Percentiles rank a stretch among this genome's conserved stretches.
These are phyloP conservation scores for Tetradesmus lagerheimii DNA, from an alignment of 139 green algal species.

Conservation along the genomic window DNA sequence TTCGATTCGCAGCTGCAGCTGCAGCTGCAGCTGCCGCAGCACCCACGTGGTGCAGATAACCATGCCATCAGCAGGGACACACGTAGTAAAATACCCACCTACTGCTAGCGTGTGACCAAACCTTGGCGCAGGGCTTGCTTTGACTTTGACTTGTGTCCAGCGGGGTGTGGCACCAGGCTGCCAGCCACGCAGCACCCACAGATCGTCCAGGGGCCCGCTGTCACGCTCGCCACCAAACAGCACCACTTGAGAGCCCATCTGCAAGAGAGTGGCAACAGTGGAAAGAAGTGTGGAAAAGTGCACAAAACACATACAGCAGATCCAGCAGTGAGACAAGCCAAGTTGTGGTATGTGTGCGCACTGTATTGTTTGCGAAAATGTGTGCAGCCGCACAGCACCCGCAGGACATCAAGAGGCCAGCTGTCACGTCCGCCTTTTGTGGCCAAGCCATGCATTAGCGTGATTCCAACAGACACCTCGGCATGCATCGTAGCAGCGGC, in stretches of 20 bases:
- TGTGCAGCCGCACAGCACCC: constrained; percentile 59
- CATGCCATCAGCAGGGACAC: background rate
- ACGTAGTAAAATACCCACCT: background rate
- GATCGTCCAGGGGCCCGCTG: constrained; percentile 66
- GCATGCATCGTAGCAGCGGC: no score
- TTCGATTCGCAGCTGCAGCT: no score
- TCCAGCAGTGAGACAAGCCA: no score
- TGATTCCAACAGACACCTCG: no score
- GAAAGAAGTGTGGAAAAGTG: no score
- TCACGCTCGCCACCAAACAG: constrained; percentile 81
- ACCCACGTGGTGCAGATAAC: no score
- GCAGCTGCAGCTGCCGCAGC: no score
- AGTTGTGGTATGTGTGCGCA: no score
- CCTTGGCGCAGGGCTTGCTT: constrained; percentile 54
- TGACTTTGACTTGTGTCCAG: constrained; percentile 74
- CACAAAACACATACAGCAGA: no score
- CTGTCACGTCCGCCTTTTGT: constrained; percentile 72
- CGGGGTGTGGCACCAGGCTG: background rate
- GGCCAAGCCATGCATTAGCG: no score
- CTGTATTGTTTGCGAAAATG: no score
- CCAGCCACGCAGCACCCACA: constrained; percentile 71
- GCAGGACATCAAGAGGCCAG: constrained; percentile 72
- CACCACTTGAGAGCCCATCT: constrained; percentile 60
- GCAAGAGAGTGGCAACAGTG: no score
- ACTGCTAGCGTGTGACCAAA: constrained; percentile 68